Evolutionary conservation across 257 asterid species (phyloP), one percentile per base, ranked within the genome.

Genomic region (Fraxinus excelsior): DNA sequence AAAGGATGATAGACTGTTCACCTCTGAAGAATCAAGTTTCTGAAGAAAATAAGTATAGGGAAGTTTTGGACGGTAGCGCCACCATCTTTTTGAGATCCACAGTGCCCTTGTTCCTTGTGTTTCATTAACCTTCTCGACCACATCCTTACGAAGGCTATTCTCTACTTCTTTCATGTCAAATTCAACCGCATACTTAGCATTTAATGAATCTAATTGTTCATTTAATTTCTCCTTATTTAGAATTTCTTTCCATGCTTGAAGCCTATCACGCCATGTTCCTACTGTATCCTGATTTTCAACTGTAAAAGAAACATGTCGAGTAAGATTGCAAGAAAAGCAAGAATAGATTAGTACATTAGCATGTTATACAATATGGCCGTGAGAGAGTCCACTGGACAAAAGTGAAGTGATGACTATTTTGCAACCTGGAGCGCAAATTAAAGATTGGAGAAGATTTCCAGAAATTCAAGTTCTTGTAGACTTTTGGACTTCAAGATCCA

Each of bases 31-130:
- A 88, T 95, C 97, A 78, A 95, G 98, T 83, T 95, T 95, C 81
- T 95, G 97, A 80, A 93, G 92, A 84, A 95, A 95, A 85, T 95
- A 95, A 35, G 89, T 93, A 81, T 95, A 95, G 38, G 99, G 98
- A 85, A 95, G 96, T 81, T 93, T 95, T 40, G 99, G 98, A 46
- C 98, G 96, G 88, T 95, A 95, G 73, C 94, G 95, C 99, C 99
- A 95, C 99, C 99, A 95, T 89, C 99, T 88, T 83, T 95, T 95
- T 74, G 99, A 87, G 82, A 93, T 91, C 99, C 99, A 95, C 78
- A 93, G 70, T 19, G 96, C 98, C 80, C 97, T 86, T 66, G 92
- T 87, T 85, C 99, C 97, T 49, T 79, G 86, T 42, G 85, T 75
- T 35, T 82, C 85, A 62, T 76, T 84, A 25, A 84, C 92, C 89